Evolutionary conservation across 1,139 yeast species (phyloP).

Genomic region (Lodderomyces oxycetoniae): DNA sequence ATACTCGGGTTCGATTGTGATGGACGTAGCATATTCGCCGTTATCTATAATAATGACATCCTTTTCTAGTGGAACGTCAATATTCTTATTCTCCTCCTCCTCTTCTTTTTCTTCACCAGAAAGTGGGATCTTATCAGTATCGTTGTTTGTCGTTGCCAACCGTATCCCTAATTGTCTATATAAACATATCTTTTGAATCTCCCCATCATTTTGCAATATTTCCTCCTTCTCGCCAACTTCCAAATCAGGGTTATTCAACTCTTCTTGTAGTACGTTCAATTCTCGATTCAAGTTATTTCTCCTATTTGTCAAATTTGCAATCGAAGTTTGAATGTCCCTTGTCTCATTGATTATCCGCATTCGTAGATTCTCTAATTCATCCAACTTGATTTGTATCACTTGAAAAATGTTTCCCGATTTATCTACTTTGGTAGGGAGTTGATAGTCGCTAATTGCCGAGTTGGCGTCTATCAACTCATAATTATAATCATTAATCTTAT

Average conservation of each 20-base stretch:
- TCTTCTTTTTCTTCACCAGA: too few relatives aligned
- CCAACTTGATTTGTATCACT: conserved; percentile 25
- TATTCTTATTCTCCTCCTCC: too few relatives aligned
- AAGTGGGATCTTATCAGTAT: background rate
- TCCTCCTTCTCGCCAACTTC: conserved; percentile 20
- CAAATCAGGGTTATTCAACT: conserved; percentile 16
- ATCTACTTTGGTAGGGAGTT: conserved; percentile 8
- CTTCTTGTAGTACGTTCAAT: conserved; percentile 19
- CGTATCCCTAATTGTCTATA: conserved; percentile 43
- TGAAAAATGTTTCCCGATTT: conserved; percentile 23
- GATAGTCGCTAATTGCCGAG: conserved; percentile 1
- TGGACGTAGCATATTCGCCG: background rate
- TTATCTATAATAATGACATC: conserved; percentile 1
- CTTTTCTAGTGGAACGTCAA: conserved; percentile 1
- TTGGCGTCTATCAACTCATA: conserved; percentile 12
- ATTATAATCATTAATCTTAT: conserved; percentile 18
- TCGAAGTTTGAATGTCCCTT: conserved; percentile 51
- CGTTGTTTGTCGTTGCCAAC: background rate
- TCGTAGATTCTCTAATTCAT: conserved; percentile 45
- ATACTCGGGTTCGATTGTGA: background rate
- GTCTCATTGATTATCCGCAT: conserved; percentile 53
- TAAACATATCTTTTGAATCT: conserved; percentile 39
- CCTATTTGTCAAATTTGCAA: conserved; percentile 44
- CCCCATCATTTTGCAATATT: conserved; percentile 20
- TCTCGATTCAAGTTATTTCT: conserved; percentile 36